phyloP scores from a whole-genome alignment of 768 basidiomycete species.

The Phylloporus arenicola region DNA sequence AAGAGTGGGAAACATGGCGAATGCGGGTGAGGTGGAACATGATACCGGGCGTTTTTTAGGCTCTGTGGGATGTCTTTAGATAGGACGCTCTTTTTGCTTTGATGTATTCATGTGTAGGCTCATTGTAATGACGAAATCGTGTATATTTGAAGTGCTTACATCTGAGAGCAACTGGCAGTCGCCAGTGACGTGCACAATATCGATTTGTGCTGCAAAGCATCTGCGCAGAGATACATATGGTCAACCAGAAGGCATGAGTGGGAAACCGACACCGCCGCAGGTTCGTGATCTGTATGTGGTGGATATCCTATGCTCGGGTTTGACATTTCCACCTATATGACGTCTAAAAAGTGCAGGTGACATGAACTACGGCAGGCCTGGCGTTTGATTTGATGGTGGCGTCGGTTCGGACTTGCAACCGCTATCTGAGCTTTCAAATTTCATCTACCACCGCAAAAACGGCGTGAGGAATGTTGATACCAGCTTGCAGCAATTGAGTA shows the following conservation, averaged over 20 bases:
- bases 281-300: background rate
- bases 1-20: constrained; percentile 15
- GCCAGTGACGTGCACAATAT: background rate
- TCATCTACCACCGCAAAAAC: no score
- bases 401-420: no score
- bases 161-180: no score
- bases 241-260: background rate
- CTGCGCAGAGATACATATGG: background rate
- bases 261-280: background rate
- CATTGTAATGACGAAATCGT: background rate
- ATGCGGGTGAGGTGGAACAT: constrained; percentile 5
- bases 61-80: background rate
- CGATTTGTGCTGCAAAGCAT: background rate
- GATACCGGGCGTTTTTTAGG: constrained; percentile 11
- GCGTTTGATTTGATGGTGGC: no score
- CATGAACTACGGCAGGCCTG: no score
- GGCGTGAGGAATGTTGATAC: no score
- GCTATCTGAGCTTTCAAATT: no score
- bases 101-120: background rate
- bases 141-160: background rate
- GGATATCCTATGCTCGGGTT: no score
- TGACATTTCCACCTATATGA: no score
- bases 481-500: no score
- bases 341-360: no score
- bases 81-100: background rate